Conservation (phyloP, 305 asterid genomes). For the Caryopteris hybrid region DNA sequence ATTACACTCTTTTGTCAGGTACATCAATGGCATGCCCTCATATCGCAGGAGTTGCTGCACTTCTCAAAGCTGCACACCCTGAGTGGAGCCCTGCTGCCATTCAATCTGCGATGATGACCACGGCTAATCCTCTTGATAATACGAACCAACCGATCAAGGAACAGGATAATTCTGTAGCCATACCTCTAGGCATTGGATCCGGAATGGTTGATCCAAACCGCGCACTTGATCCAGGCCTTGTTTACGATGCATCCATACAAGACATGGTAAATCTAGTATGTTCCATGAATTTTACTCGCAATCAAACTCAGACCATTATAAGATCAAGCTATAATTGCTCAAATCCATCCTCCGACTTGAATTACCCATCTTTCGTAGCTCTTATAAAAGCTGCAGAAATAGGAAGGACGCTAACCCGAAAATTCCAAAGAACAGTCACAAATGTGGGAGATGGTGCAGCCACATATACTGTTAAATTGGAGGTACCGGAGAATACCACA, state of each 20-base stretch:
- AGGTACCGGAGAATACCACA: conserved; percentile 20
- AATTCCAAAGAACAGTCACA: conserved; percentile 24
- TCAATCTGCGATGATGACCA: conserved; percentile 39
- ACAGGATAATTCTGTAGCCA: background rate
- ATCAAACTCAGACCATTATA: conserved; percentile 30
- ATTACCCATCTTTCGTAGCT: conserved; percentile 36
- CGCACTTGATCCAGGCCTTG: conserved; percentile 43
- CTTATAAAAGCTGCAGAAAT: conserved; percentile 1
- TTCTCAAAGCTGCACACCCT: conserved; percentile 28
- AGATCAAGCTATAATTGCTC: conserved; percentile 37
- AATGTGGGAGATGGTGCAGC: conserved; percentile 37
- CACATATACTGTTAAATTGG: conserved; percentile 22
- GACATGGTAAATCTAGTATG: conserved; percentile 36
- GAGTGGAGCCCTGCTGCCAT: conserved; percentile 36
- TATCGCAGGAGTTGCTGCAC: conserved; percentile 20
- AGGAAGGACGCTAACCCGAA: background rate
- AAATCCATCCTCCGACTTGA: conserved; percentile 34
- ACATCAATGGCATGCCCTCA: conserved; percentile 40
- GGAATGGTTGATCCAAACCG: conserved; percentile 44
- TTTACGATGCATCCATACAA: conserved; percentile 31
- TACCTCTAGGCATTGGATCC: conserved; percentile 29
- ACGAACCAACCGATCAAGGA: conserved; percentile 21
- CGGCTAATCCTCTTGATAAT: conserved; percentile 30
- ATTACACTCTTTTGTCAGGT: conserved; percentile 24
- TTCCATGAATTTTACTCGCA: conserved; percentile 32